Evolutionary conservation across 768 basidiomycete species (phyloP), one percentile per base, ranked within the genome.

Genomic region (Lyophyllum decastes): DNA sequence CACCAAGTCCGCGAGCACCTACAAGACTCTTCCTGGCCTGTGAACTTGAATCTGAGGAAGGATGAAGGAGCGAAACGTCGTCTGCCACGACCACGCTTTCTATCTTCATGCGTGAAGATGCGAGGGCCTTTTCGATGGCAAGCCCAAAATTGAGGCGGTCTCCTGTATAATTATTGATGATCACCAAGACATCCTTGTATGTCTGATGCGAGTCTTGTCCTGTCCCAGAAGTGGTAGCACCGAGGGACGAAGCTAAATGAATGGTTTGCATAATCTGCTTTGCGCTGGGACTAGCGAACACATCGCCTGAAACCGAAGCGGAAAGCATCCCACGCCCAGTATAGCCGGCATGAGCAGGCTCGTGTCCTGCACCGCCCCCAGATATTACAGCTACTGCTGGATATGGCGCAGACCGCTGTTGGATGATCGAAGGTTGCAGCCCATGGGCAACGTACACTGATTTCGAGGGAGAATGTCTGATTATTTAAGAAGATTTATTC

Each of bases 201-300:
- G 17, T 16, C 2, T 22, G 25, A 21, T 24, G n/a, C 44, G 12
- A 12, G 26, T 6, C 27, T 11, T 48, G 21, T 11, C 54, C 46
- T n/a, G 50, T 17, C 14, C 50, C 40, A 45, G 55, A 55, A 22
- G 27, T 50, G 35, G 21, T 35, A 19, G 46, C 44, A 14, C 58
- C 67, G 19, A 69, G 65, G 21, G 71, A 71, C 0, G 79, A 74
- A 24, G 82, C 82, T 38, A 82, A 70, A 44, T 78, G 68, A 55
- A 87, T 75, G 2, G 79, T 78, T 11, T 72, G 71, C n/a, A 79
- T 56, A 46, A 87, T 80, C 66, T 85, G 83, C 48, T 78, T 77
- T n/a, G 84, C 82, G 61, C 82, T 84, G 0, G 84, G 86, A 46
- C 79, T 82, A 10, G 86, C 84, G 63, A 87, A 87, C 19, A 84